A percentile compares a stretch with the other conserved stretches of the same genome.
Conservation (phyloP, 257 asterid species). For the Misopates orontium region DNA sequence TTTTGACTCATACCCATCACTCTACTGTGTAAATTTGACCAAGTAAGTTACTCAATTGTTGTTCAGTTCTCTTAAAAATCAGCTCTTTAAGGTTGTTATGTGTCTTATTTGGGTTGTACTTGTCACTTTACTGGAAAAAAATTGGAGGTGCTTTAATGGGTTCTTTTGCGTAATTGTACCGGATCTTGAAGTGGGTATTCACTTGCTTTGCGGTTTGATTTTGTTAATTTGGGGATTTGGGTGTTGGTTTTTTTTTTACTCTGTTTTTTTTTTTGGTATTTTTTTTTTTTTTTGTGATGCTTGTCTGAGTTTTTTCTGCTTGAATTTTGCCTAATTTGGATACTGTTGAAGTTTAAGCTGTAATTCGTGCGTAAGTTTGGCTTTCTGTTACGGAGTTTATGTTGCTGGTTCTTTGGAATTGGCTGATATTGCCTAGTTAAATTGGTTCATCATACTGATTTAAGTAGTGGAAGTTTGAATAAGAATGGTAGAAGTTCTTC, state of each 20-base stretch:
- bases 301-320: too few relatives aligned
- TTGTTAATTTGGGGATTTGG: slow-evolving; percentile 4
- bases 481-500: neutral
- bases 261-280: neutral
- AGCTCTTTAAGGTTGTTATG: neutral
- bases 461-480: neutral
- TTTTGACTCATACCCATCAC: slow-evolving; percentile 30
- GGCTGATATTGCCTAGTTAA: too few relatives aligned
- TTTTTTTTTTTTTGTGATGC: slow-evolving; percentile 5
- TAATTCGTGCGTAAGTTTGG: slow-evolving; percentile 3
- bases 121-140: too few relatives aligned
- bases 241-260: slow-evolving; percentile 13
- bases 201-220: neutral
- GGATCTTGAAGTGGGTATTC: neutral
- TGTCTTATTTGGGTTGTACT: neutral
- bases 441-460: too few relatives aligned
- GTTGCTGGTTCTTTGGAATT: too few relatives aligned
- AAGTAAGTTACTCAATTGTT: slow-evolving; percentile 23
- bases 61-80: slow-evolving; percentile 1
- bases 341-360: slow-evolving; percentile 9
- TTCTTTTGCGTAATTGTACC: slow-evolving; percentile 2
- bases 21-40: slow-evolving; percentile 8
- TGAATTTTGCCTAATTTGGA: slow-evolving; percentile 17
- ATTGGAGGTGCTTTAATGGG: neutral
- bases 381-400: neutral